Evolutionary conservation across 768 basidiomycete species (phyloP).

Genomic region (Rhizopogon vinicolor): DNA sequence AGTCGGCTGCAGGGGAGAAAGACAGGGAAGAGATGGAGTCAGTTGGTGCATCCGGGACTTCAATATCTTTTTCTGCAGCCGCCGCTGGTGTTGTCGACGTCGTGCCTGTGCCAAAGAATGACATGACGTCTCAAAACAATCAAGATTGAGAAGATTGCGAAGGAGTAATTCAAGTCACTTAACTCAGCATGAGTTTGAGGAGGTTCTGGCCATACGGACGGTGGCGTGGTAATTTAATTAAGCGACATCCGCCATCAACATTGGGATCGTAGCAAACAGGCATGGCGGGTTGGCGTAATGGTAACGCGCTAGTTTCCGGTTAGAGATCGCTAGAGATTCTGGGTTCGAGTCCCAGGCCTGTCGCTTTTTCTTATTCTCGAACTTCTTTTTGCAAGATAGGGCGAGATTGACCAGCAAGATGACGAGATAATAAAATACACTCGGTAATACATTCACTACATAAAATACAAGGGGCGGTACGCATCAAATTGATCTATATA

Average conservation of each 20-base stretch:
- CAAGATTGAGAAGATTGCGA: not conserved
- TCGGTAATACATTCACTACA: not conserved
- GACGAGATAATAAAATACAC: not conserved
- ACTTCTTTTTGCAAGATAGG: not conserved
- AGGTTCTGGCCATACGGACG: not conserved
- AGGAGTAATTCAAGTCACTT: not conserved
- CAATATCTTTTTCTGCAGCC: conserved; percentile 68
- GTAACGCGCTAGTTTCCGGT: conserved; percentile 63
- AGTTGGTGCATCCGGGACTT: conserved; percentile 72
- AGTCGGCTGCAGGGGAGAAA: conserved; percentile 84
- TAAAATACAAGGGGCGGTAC: not conserved
- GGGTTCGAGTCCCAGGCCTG: conserved; percentile 62
- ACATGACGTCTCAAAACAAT: conserved; percentile 23
- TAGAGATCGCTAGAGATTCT: conserved; percentile 47
- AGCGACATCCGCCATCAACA: not conserved
- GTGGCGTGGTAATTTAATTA: conserved; percentile 11
- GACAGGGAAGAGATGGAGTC: conserved; percentile 85
- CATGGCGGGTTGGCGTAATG: conserved; percentile 57
- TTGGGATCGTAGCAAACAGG: not conserved
- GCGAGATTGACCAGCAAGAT: not conserved
- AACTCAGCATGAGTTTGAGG: not conserved
- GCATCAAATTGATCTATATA: not conserved
- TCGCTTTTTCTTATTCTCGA: conserved; percentile 31
- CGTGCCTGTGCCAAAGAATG: conserved; percentile 36
- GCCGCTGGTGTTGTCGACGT: conserved; percentile 32